These are phyloP conservation scores for Suillus fuscotomentosus DNA, from an alignment of 768 basidiomycete species.

Conservation along the genomic window DNA sequence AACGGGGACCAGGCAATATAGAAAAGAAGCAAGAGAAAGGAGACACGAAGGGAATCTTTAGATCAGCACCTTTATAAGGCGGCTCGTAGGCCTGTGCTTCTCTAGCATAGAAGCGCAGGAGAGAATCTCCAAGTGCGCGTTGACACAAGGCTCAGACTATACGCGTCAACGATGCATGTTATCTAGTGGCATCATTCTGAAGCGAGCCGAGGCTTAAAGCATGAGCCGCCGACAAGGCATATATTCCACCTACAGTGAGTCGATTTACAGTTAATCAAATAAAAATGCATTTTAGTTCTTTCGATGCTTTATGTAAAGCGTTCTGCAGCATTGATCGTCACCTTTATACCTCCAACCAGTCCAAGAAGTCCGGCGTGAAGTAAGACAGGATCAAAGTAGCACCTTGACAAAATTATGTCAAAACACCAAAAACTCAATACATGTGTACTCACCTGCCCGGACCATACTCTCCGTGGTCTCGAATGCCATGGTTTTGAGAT, in stretches of 20 bases:
- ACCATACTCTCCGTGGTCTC: slow-evolving; percentile 91
- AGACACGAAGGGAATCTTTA: not conserved
- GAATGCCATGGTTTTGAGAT: slow-evolving; percentile 89
- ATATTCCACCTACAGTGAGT: not conserved
- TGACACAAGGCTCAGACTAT: not conserved
- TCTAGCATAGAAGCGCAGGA: not conserved
- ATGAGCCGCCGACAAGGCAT: not conserved
- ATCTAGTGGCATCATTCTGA: not conserved
- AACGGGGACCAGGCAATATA: not conserved
- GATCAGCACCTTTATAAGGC: not conserved
- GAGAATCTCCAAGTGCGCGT: not conserved
- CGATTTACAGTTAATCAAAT: not conserved
- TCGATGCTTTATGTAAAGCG: not conserved
- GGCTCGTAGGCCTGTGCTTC: not conserved
- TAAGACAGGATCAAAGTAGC: slow-evolving; percentile 90
- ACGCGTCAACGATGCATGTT: not conserved
- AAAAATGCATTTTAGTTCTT: not conserved
- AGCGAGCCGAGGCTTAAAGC: not conserved
- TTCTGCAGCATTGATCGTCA: not conserved
- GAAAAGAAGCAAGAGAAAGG: not conserved
- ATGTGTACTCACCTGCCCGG: slow-evolving; percentile 67
- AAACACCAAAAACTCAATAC: slow-evolving; percentile 8
- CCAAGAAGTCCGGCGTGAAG: slow-evolving; percentile 95
- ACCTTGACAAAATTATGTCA: slow-evolving; percentile 41
- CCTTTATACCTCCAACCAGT: slow-evolving; percentile 52